A percentile compares a stretch with the other conserved stretches of the same genome.
phyloP scores from a whole-genome alignment of 108 stramenopile genomes.

The Pseudonitzschia multiseries region DNA sequence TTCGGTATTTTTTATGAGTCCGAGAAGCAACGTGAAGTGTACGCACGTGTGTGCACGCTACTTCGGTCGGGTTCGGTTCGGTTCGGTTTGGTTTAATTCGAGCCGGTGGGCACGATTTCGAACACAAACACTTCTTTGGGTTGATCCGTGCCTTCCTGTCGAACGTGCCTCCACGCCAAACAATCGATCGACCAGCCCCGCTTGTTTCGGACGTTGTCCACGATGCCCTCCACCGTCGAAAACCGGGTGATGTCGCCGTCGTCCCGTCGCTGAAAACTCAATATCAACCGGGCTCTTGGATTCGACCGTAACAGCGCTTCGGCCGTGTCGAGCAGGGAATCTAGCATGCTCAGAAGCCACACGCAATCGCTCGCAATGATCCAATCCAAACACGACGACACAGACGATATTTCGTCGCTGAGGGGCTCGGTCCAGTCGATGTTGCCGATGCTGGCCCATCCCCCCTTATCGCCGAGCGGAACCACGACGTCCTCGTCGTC shows the following conservation, averaged over 20 bases:
- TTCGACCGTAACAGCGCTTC: constrained; percentile 37
- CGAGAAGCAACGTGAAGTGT: no score
- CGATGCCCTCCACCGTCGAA: constrained; percentile 54
- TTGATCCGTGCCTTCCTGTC: constrained; percentile 18
- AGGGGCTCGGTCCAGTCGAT: constrained; percentile 68
- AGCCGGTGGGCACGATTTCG: constrained; percentile 31
- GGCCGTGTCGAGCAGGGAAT: constrained; percentile 59
- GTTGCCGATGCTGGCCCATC: constrained; percentile 49
- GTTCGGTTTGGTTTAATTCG: background rate
- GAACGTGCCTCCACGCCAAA: constrained; percentile 54
- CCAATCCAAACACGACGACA: constrained; percentile 45
- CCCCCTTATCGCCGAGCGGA: constrained; percentile 45
- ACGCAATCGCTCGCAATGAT: constrained; percentile 72
- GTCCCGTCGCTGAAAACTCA: constrained; percentile 70
- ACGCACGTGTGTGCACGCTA: no score
- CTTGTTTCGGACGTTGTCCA: constrained; percentile 37
- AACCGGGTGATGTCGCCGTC: constrained; percentile 37
- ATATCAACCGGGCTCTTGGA: constrained; percentile 34
- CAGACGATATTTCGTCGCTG: constrained; percentile 36
- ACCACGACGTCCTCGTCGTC: constrained; percentile 13
- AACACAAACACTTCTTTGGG: constrained; percentile 51
- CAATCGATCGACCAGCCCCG: constrained; percentile 65
- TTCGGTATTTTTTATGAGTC: no score
- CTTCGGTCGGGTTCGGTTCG: no score
- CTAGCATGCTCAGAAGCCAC: constrained; percentile 59